phyloP scores from a whole-genome alignment of 2,329 filamentous ascomycete genomes.

The Lecanicillium sp. region DNA sequence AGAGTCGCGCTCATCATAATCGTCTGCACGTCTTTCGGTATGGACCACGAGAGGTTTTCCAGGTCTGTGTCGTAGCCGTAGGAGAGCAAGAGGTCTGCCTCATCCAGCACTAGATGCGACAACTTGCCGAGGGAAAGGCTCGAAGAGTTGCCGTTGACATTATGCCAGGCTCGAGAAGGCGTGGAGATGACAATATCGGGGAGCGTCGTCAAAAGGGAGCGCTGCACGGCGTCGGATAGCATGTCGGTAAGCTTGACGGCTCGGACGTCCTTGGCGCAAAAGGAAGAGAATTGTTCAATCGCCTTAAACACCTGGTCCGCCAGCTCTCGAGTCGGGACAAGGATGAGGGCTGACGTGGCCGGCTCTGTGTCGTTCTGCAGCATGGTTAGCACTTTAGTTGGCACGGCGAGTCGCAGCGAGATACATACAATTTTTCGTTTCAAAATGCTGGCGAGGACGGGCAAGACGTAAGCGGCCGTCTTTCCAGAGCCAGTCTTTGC shows the following conservation, averaged over 20 bases:
- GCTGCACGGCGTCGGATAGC: conserved; percentile 80
- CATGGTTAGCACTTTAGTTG: conserved; percentile 6
- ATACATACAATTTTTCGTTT: conserved; percentile 60
- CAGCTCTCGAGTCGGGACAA: conserved; percentile 91
- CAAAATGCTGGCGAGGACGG: conserved; percentile 77
- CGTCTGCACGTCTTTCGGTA: conserved; percentile 83
- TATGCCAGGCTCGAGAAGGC: conserved; percentile 72
- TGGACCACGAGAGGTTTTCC: conserved; percentile 64
- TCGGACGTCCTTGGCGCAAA: conserved; percentile 77
- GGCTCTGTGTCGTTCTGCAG: conserved; percentile 40
- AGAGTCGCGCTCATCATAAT: conserved; percentile 92
- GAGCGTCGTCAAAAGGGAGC: conserved; percentile 73
- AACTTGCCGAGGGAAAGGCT: conserved; percentile 65
- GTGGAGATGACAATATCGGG: conserved; percentile 91
- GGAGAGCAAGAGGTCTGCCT: conserved; percentile 86
- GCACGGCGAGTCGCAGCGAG: neutral
- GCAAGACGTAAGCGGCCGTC: conserved; percentile 90
- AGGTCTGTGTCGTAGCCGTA: conserved; percentile 94
- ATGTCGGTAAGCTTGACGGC: conserved; percentile 85
- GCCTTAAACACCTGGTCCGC: conserved; percentile 83
- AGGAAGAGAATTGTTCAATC: conserved; percentile 68
- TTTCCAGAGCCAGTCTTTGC: conserved; percentile 95
- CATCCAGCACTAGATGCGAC: conserved; percentile 78
- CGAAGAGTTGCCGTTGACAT: conserved; percentile 57
- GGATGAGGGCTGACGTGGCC: conserved; percentile 68